Evolutionary conservation across 2,329 filamentous ascomycete species (phyloP).

Genomic region (Myriosclerotinia duriaeana): DNA sequence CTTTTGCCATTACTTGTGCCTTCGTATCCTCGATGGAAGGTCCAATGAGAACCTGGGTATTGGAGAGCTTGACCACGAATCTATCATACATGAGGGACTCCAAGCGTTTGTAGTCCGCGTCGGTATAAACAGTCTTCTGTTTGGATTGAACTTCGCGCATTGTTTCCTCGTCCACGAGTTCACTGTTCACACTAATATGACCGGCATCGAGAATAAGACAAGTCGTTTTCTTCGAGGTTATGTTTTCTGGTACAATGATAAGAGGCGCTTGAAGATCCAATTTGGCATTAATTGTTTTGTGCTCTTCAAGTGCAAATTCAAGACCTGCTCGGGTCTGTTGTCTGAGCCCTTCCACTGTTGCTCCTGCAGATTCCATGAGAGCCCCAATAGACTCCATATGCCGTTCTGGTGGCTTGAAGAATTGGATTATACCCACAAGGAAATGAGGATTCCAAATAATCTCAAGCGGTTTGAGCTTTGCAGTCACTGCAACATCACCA

Average conservation of each 20-base stretch:
- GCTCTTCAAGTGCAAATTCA: constrained; percentile 94
- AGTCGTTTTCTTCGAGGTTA: constrained; percentile 74
- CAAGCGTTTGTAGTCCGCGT: constrained; percentile 82
- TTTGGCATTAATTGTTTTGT: constrained; percentile 96
- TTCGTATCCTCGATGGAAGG: constrained; percentile 90
- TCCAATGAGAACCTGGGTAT: constrained; percentile 92
- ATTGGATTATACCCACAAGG: constrained; percentile 84
- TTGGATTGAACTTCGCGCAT: constrained; percentile 88
- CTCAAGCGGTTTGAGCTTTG: constrained; percentile 92
- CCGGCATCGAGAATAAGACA: constrained; percentile 95
- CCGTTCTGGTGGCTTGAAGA: constrained; percentile 92
- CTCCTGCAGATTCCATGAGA: constrained; percentile 91
- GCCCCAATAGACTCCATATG: constrained; percentile 99
- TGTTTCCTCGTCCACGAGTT: constrained; percentile 88
- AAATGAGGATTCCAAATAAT: constrained; percentile 97
- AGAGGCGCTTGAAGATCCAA: constrained; percentile 93
- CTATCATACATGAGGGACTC: constrained; percentile 98
- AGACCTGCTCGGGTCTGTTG: constrained; percentile 95
- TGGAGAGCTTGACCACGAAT: constrained; percentile 88
- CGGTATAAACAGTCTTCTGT: constrained; percentile 81
- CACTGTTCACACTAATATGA: constrained; percentile 90
- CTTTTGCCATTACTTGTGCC: constrained; percentile 68
- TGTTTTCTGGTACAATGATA: constrained; percentile 93
- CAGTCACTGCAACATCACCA: constrained; percentile 84
- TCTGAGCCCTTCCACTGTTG: constrained; percentile 89